A percentile compares a stretch with the other conserved stretches of the same genome.
phyloP scores from a whole-genome alignment of 192 early-diverging fungal genomes.

The Linnemannia zychae region DNA sequence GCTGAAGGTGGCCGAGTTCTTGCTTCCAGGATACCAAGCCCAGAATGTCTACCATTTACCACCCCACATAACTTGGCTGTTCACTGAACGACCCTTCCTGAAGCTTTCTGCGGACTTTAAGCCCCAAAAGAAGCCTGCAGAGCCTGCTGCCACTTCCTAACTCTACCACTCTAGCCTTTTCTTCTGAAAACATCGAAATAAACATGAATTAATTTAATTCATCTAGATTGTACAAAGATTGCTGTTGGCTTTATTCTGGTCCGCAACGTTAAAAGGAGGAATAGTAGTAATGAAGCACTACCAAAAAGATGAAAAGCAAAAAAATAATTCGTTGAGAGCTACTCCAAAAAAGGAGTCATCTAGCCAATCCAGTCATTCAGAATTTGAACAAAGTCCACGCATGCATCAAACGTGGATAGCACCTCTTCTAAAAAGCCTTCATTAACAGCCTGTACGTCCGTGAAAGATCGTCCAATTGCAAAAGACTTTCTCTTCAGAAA shows the following conservation, averaged over 20 bases:
- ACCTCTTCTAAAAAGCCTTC: constrained; percentile 65
- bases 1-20: neutral
- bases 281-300: neutral
- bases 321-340: neutral
- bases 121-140: neutral
- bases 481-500: constrained; percentile 66
- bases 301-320: neutral
- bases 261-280: neutral
- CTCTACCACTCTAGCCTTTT: too few species aligned
- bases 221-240: too few species aligned
- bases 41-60: neutral
- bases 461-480: constrained; percentile 60
- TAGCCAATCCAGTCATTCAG: constrained; percentile 66
- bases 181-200: too few species aligned
- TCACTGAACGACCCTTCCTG: neutral
- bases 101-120: neutral
- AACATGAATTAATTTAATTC: too few species aligned
- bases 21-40: neutral
- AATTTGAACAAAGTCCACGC: constrained; percentile 67
- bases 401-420: constrained; percentile 58
- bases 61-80: neutral
- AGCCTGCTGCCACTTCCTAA: neutral
- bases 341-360: neutral
- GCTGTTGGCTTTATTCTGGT: neutral
- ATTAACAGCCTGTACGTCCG: constrained; percentile 65